phyloP scores from a whole-genome alignment of 257 asterid species.

The Solanum chaucha region DNA sequence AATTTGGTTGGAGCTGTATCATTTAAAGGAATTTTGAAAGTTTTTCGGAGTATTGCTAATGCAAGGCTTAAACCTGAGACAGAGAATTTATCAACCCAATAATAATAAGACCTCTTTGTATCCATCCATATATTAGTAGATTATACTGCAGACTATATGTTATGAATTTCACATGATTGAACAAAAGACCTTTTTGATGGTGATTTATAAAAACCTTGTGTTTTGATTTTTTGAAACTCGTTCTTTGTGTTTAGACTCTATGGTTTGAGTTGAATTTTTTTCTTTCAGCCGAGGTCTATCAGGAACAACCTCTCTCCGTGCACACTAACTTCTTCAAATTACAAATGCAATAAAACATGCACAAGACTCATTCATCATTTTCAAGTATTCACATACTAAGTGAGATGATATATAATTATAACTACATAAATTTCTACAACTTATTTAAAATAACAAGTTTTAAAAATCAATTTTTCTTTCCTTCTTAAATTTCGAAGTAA shows the following conservation, averaged over 20 bases:
- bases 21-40: constrained; percentile 47
- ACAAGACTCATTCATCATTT: not conserved
- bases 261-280: not conserved
- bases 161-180: not conserved
- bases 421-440: not conserved
- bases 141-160: not conserved
- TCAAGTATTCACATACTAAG: not conserved
- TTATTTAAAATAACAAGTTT: not conserved
- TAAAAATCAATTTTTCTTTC: not conserved
- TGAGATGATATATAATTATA: not conserved
- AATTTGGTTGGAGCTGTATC: constrained; percentile 61
- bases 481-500: not conserved
- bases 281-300: not conserved
- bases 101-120: not conserved
- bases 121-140: not conserved
- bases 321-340: not conserved
- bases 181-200: not conserved
- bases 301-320: not conserved
- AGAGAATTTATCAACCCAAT: constrained; percentile 4
- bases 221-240: not conserved
- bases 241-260: not conserved
- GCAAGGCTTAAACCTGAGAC: constrained; percentile 6
- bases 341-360: not conserved
- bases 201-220: not conserved
- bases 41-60: constrained; percentile 26